Percentiles rank a stretch among this genome's conserved stretches.
phyloP scores from a whole-genome alignment of 345 rosid species.

The Eucalyptus polybractea region DNA sequence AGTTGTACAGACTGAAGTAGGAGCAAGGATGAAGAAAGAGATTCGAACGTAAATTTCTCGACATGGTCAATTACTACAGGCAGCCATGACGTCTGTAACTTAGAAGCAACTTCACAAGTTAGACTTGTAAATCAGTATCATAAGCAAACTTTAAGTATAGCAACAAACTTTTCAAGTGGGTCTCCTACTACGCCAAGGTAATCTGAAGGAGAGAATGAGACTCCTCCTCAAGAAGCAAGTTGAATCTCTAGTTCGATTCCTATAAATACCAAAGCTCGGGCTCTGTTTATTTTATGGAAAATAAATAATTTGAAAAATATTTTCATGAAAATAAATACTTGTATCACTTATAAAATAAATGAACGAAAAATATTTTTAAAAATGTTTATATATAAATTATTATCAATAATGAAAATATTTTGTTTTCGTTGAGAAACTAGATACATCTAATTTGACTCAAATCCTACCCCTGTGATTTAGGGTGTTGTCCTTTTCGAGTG shows the following conservation, averaged over 20 bases:
- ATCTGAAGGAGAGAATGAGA: not conserved
- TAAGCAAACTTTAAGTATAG: not conserved
- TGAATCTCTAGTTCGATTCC: not conserved
- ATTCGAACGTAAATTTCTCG: not conserved
- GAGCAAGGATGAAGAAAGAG: not conserved
- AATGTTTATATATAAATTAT: too few species aligned
- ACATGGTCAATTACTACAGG: not conserved
- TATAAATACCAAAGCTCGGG: fast-evolving
- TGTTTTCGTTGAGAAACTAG: not conserved
- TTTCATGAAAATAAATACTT: too few species aligned
- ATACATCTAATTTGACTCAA: not conserved
- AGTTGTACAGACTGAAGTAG: not conserved
- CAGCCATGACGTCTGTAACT: not conserved
- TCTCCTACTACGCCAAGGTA: not conserved
- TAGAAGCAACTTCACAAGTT: not conserved
- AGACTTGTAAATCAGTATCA: not conserved
- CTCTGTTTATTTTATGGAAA: fast-evolving
- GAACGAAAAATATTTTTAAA: too few species aligned
- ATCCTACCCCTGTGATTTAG: not conserved
- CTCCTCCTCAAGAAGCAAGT: not conserved
- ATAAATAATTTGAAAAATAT: too few species aligned
- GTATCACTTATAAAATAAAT: too few species aligned
- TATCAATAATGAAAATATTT: too few species aligned
- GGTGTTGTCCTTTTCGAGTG: not conserved
- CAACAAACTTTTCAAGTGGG: not conserved